A percentile compares a stretch with the other conserved stretches of the same genome.
Evolutionary conservation across 2,329 filamentous ascomycete genomes (phyloP).

Genomic region (Monilinia fructicola): DNA sequence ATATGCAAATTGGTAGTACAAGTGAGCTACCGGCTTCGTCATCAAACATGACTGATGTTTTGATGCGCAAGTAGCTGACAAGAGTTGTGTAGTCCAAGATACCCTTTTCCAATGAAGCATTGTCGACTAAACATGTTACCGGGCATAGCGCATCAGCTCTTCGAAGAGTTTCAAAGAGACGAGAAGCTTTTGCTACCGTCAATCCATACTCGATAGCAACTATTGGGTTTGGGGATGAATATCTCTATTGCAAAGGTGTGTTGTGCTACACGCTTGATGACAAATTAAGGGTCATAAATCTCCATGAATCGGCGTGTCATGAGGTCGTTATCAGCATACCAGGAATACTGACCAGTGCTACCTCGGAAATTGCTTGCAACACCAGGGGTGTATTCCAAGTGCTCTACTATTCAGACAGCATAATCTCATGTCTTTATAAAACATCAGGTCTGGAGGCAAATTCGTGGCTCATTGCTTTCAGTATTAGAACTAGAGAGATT

Average conservation of each 20-base stretch:
- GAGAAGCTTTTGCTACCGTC: constrained; percentile 59
- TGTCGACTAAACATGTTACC: constrained; percentile 26
- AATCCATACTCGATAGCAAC: constrained; percentile 61
- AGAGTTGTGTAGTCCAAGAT: constrained; percentile 33
- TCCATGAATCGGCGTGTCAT: constrained; percentile 49
- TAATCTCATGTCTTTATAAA: constrained; percentile 58
- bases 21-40: constrained; percentile 28
- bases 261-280: constrained; percentile 61
- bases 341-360: constrained; percentile 42
- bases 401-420: constrained; percentile 56
- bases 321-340: constrained; percentile 60
- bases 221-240: constrained; percentile 59
- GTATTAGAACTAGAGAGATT: constrained; percentile 44
- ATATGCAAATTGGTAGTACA: constrained; percentile 37
- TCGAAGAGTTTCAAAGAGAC: constrained; percentile 60
- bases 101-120: constrained; percentile 35
- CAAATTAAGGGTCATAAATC: constrained; percentile 57
- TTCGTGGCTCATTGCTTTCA: constrained; percentile 56
- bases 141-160: constrained; percentile 52
- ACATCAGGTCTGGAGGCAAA: constrained; percentile 43
- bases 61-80: constrained; percentile 13
- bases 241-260: constrained; percentile 61
- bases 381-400: constrained; percentile 51
- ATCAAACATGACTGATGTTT: neutral
- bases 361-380: constrained; percentile 42